Conservation (phyloP, 2,329 filamentous ascomycete species). For the Penicillium sp. region DNA sequence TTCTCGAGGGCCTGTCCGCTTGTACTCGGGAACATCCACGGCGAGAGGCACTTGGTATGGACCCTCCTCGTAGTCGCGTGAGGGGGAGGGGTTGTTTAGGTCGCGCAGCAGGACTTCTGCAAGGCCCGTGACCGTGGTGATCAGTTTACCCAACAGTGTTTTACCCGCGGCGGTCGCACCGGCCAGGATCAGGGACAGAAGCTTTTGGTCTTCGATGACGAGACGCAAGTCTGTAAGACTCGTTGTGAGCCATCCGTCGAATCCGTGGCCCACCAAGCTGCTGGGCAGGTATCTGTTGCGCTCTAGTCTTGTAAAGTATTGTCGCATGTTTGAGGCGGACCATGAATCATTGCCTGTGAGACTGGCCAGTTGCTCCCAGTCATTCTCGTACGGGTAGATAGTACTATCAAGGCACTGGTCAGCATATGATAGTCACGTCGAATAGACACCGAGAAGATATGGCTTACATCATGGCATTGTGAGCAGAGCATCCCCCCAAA, state of each 20-base stretch:
- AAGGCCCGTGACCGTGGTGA: conserved; percentile 39
- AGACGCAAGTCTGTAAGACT: conserved; percentile 45
- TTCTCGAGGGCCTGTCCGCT: conserved; percentile 49
- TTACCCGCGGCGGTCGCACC: conserved; percentile 47
- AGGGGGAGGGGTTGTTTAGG: conserved; percentile 41
- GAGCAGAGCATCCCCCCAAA: conserved; percentile 51
- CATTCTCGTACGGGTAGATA: conserved; percentile 49
- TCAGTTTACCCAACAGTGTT: conserved; percentile 30
- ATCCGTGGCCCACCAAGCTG: conserved; percentile 45
- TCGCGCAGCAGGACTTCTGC: conserved; percentile 43
- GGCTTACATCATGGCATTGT: conserved; percentile 50
- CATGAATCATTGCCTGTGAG: conserved; percentile 54
- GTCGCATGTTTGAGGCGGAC: conserved; percentile 49
- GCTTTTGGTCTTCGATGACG: conserved; percentile 45
- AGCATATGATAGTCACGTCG: not conserved
- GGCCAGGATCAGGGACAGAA: conserved; percentile 46
- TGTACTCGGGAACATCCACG: conserved; percentile 39
- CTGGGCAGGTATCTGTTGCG: conserved; percentile 44
- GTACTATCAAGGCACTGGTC: conserved; percentile 24
- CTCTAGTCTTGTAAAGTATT: conserved; percentile 48
- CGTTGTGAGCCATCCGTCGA: conserved; percentile 50
- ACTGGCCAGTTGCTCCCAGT: conserved; percentile 49
- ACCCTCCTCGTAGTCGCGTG: conserved; percentile 42
- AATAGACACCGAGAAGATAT: not conserved
- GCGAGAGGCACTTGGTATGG: conserved; percentile 54